Evolutionary conservation across 192 early-diverging fungal species (phyloP).

Genomic region (Umbelopsis sp.): DNA sequence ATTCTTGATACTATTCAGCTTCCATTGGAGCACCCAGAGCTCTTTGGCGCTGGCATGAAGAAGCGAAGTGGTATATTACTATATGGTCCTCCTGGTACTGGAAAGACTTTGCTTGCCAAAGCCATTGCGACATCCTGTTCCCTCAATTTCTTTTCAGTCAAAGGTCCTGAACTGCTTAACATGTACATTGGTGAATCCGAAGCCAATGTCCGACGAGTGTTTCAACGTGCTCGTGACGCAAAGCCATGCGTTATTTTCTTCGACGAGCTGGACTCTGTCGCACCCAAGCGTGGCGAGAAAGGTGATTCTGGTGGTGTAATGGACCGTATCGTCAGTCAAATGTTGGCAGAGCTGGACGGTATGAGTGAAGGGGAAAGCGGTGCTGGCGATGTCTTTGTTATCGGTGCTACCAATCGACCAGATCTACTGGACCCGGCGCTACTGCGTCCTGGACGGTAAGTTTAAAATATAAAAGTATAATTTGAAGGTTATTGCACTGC

Average conservation of each 20-base stretch:
- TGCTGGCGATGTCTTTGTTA: slow-evolving; percentile 88
- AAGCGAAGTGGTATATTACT: slow-evolving; percentile 92
- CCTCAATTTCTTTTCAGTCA: slow-evolving; percentile 98
- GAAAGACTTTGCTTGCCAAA: slow-evolving; percentile 98
- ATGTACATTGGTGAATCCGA: slow-evolving; percentile 99
- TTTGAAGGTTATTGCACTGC: not conserved
- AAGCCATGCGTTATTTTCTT: slow-evolving; percentile 99
- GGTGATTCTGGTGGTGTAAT: slow-evolving; percentile 99
- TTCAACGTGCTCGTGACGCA: slow-evolving; percentile 95
- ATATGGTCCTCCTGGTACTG: slow-evolving; percentile 98
- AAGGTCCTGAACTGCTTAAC: slow-evolving; percentile 97
- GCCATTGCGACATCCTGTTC: slow-evolving; percentile 97
- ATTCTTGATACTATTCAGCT: slow-evolving; percentile 97
- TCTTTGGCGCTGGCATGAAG: slow-evolving; percentile 94
- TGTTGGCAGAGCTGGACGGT: slow-evolving; percentile 96
- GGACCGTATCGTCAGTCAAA: slow-evolving; percentile 98
- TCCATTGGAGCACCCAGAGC: slow-evolving; percentile 92
- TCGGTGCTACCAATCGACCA: slow-evolving; percentile 98
- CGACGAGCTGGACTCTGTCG: slow-evolving; percentile 98
- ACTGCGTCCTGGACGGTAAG: slow-evolving; percentile 86
- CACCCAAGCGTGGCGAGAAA: slow-evolving; percentile 96
- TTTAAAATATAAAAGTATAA: slow-evolving; percentile 15
- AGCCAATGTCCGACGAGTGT: slow-evolving; percentile 94
- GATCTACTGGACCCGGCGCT: slow-evolving; percentile 95
- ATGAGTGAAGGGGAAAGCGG: slow-evolving; percentile 67